phyloP scores from a whole-genome alignment of 768 basidiomycete genomes.

The Pisolithus tinctorius region DNA sequence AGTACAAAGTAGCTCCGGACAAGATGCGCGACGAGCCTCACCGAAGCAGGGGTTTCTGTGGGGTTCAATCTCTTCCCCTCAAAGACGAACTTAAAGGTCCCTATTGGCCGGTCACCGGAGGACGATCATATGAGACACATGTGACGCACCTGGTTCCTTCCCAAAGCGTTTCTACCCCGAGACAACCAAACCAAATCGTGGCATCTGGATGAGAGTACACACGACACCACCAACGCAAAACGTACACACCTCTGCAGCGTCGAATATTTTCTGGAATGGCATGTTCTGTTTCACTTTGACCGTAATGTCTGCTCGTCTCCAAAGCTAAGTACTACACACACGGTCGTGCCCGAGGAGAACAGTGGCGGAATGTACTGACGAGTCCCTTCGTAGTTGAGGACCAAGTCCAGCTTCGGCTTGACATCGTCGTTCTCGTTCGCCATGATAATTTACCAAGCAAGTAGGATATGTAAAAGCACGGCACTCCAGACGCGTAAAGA shows the following conservation, averaged over 20 bases:
- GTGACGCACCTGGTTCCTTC: slow-evolving; percentile 44
- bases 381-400: slow-evolving; percentile 46
- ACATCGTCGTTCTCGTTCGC: slow-evolving; percentile 40
- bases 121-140: background rate
- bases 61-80: slow-evolving; percentile 44
- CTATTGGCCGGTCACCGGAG: slow-evolving; percentile 23
- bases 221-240: too few species aligned
- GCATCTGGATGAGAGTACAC: background rate
- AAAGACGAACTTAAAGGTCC: slow-evolving; percentile 56
- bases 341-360: background rate
- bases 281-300: slow-evolving; percentile 62
- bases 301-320: slow-evolving; percentile 42
- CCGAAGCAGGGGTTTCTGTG: slow-evolving; percentile 49
- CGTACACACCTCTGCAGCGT: slow-evolving; percentile 52
- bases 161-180: slow-evolving; percentile 46
- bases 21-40: slow-evolving; percentile 24
- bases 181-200: background rate
- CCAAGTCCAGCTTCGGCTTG: slow-evolving; percentile 66
- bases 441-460: slow-evolving; percentile 11
- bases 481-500: background rate
- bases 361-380: slow-evolving; percentile 29
- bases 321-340: background rate
- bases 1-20: background rate
- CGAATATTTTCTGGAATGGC: slow-evolving; percentile 61
- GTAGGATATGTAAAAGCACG: background rate